Percentiles rank a stretch among this genome's conserved stretches.
These are phyloP conservation scores for Yamadazyma siamensis DNA, from an alignment of 1,139 yeast species.

Conservation along the genomic window DNA sequence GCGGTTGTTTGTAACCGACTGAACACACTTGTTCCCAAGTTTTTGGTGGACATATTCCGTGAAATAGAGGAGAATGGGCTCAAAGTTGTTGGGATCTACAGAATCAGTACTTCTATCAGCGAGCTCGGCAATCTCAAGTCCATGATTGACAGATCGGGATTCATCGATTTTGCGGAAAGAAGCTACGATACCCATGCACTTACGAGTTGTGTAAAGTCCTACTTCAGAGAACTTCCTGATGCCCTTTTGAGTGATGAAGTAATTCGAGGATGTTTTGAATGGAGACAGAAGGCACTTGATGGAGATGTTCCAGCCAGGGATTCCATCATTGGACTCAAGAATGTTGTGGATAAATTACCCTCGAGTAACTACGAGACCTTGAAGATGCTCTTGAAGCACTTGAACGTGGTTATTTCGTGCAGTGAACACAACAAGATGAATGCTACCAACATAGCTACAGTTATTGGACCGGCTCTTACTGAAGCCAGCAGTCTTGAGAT, in stretches of 20 bases:
- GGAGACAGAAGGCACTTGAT: slow-evolving; percentile 28
- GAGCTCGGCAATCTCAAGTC: slow-evolving; percentile 68
- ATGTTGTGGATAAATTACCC: slow-evolving; percentile 55
- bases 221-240: slow-evolving; percentile 84
- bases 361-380: slow-evolving; percentile 63
- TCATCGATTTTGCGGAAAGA: slow-evolving; percentile 54
- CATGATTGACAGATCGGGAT: slow-evolving; percentile 72
- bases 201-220: slow-evolving; percentile 86
- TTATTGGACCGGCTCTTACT: slow-evolving; percentile 59
- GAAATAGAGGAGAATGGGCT: slow-evolving; percentile 83
- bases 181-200: slow-evolving; percentile 84
- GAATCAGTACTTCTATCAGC: slow-evolving; percentile 86
- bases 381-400: slow-evolving; percentile 64
- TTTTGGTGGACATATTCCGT: slow-evolving; percentile 60
- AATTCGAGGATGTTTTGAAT: slow-evolving; percentile 46
- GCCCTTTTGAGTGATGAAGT: slow-evolving; percentile 64
- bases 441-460: slow-evolving; percentile 77
- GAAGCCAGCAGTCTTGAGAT: slow-evolving; percentile 53
- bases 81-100: slow-evolving; percentile 87
- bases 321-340: slow-evolving; percentile 36
- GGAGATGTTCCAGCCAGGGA: slow-evolving; percentile 7
- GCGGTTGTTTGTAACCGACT: slow-evolving; percentile 74
- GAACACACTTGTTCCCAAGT: slow-evolving; percentile 55
- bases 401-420: slow-evolving; percentile 56
- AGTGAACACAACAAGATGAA: slow-evolving; percentile 74